Evolutionary conservation across 345 rosid genomes (phyloP).

Genomic region (Citropsis articulata): DNA sequence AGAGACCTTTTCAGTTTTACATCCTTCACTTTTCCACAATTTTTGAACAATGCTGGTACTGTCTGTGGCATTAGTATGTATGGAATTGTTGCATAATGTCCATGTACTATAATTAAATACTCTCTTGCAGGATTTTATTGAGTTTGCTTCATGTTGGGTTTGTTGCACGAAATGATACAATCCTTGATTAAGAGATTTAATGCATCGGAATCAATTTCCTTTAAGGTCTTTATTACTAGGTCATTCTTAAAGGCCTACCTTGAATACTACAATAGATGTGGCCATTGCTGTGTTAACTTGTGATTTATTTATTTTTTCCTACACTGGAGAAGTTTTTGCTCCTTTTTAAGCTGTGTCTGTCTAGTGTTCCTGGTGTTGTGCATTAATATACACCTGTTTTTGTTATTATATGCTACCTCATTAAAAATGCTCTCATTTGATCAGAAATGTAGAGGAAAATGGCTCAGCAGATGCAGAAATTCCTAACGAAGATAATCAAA

Average conservation of each 20-base stretch:
- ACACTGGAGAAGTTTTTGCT: not conserved
- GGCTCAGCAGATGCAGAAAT: slow-evolving; percentile 47
- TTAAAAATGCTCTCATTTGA: slow-evolving; percentile 10
- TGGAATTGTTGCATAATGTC: not conserved
- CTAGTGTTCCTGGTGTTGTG: not conserved
- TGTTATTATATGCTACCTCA: slow-evolving; percentile 3
- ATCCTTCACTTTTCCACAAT: no score
- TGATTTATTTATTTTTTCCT: not conserved
- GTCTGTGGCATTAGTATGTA: not conserved
- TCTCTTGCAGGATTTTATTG: not conserved
- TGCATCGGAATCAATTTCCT: not conserved
- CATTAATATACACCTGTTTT: slow-evolving; percentile 5
- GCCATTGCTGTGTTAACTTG: not conserved
- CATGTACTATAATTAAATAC: not conserved
- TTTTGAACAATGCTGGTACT: not conserved
- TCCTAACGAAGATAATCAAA: slow-evolving; percentile 51
- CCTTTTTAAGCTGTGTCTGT: not conserved
- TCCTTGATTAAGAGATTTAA: not conserved
- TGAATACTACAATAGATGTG: not conserved
- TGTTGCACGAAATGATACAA: not conserved
- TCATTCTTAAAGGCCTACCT: not conserved
- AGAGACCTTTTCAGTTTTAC: not conserved
- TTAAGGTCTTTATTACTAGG: not conserved
- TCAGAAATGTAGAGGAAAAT: slow-evolving; percentile 63
- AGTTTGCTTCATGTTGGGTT: slow-evolving; percentile 2